These are phyloP conservation scores for Solanum commersonii DNA, from an alignment of 257 asterid species.

Conservation along the genomic window DNA sequence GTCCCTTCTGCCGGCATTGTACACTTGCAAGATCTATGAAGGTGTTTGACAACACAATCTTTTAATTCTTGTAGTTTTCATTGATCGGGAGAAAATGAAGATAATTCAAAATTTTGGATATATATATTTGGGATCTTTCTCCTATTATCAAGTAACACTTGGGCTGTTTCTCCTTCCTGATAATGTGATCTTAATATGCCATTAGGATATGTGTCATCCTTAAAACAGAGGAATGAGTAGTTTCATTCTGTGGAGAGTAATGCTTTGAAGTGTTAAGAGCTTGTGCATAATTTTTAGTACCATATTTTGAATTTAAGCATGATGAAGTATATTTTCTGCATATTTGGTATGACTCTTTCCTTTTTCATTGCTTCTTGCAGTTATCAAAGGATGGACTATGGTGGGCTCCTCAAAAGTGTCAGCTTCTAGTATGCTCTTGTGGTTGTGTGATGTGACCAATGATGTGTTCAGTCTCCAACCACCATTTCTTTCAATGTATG, in stretches of 20 bases:
- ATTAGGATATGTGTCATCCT: background rate
- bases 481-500: background rate
- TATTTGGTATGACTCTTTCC: background rate
- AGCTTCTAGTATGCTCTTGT: background rate
- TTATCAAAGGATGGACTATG: background rate
- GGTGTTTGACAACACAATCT: background rate
- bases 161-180: background rate
- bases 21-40: background rate
- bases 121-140: background rate
- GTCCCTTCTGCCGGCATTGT: background rate
- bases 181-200: background rate
- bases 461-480: background rate
- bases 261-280: background rate
- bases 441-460: background rate
- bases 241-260: background rate
- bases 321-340: background rate
- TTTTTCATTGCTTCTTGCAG: background rate
- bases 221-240: background rate
- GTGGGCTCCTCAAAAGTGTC: background rate
- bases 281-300: background rate
- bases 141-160: background rate
- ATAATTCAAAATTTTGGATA: background rate
- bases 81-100: background rate
- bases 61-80: background rate
- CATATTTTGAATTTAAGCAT: background rate